These are phyloP conservation scores for Entomortierella parvispora DNA, from an alignment of 192 early-diverging fungal species.

Conservation along the genomic window DNA sequence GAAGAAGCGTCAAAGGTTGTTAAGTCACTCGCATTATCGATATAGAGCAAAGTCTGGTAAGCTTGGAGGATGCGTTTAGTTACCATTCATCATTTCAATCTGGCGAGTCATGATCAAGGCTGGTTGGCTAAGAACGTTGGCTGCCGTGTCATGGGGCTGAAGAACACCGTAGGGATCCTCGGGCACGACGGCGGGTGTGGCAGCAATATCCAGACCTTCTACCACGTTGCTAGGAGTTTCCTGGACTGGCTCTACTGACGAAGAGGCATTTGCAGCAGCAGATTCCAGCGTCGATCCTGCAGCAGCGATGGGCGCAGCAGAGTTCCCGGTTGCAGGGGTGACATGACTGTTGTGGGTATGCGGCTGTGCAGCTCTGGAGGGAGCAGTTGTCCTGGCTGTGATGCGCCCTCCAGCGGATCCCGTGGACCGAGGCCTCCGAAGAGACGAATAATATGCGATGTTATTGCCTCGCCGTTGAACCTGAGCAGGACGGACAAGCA, in stretches of 20 bases:
- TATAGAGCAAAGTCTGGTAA: too few species aligned
- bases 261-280: neutral
- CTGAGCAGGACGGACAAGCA: neutral
- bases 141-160: slow-evolving; percentile 36
- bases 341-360: neutral
- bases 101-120: slow-evolving; percentile 77
- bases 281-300: slow-evolving; percentile 10
- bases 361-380: slow-evolving; percentile 10
- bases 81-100: slow-evolving; percentile 86
- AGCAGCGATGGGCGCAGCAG: slow-evolving; percentile 12
- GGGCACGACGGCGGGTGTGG: slow-evolving; percentile 42
- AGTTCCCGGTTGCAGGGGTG: neutral
- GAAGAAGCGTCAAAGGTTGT: neutral
- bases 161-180: slow-evolving; percentile 49
- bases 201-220: slow-evolving; percentile 36
- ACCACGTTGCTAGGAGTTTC: slow-evolving; percentile 1
- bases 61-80: too few species aligned
- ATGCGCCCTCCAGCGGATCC: slow-evolving; percentile 25
- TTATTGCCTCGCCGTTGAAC: neutral
- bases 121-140: slow-evolving; percentile 59
- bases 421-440: slow-evolving; percentile 16
- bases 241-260: neutral
- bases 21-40: slow-evolving; percentile 13
- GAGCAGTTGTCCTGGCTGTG: slow-evolving; percentile 18
- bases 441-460: slow-evolving; percentile 17